These are phyloP conservation scores for Corymbia citriodora DNA, from an alignment of 441 rosid genomes.

Conservation along the genomic window DNA sequence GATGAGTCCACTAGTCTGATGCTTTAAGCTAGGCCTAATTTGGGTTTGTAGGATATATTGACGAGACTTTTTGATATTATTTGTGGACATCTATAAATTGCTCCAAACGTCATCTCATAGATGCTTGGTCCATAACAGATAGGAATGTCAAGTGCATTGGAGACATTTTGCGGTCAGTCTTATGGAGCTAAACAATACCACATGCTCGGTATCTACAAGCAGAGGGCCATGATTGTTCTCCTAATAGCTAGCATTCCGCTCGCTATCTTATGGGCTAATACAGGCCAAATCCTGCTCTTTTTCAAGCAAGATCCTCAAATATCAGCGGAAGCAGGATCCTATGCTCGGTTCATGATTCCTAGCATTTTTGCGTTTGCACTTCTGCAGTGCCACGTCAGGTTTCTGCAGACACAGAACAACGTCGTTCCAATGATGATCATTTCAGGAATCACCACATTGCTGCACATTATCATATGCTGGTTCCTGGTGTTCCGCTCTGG, in stretches of 20 bases:
- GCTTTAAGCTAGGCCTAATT: background rate
- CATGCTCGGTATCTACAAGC: constrained; percentile 36
- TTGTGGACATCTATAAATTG: background rate
- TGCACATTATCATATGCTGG: constrained; percentile 28
- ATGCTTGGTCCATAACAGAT: constrained; percentile 12
- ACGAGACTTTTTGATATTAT: background rate
- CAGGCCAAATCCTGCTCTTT: constrained; percentile 20
- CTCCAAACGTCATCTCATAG: background rate
- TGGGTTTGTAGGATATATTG: background rate
- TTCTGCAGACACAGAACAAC: constrained; percentile 21
- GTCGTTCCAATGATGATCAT: constrained; percentile 14
- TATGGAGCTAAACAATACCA: constrained; percentile 36
- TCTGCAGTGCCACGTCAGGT: constrained; percentile 6
- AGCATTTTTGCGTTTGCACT: constrained; percentile 19
- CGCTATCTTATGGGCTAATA: constrained; percentile 20
- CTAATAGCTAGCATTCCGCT: constrained; percentile 16
- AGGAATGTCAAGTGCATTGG: constrained; percentile 43
- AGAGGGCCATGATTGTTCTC: constrained; percentile 36
- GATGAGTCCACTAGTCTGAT: background rate
- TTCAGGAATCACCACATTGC: constrained; percentile 15
- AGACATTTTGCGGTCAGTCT: constrained; percentile 41
- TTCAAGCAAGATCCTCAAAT: constrained; percentile 28
- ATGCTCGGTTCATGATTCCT: constrained; percentile 33
- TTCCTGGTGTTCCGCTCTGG: constrained; percentile 16
- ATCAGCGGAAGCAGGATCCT: constrained; percentile 22